These are phyloP conservation scores for Akanthomyces lecanii DNA, from an alignment of 2,329 filamentous ascomycete species.

Conservation along the genomic window DNA sequence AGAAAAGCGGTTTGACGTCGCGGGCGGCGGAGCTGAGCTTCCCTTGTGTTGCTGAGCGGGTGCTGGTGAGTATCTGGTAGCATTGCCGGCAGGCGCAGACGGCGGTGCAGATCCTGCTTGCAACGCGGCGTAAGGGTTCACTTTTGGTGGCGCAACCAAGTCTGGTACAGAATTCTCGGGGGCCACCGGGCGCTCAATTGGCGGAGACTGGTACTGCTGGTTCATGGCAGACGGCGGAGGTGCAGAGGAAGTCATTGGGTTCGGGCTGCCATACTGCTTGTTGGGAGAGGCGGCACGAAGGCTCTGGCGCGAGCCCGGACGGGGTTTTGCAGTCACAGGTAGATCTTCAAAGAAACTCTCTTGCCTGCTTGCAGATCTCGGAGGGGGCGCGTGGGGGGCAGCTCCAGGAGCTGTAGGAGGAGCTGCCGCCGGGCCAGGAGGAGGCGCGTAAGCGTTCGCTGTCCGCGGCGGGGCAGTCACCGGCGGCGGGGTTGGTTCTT, in stretches of 20 bases:
- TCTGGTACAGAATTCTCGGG: conserved; percentile 32
- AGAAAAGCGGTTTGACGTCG: conserved; percentile 49
- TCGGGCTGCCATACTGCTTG: conserved; percentile 24
- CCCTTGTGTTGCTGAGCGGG: conserved; percentile 38
- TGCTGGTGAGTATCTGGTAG: conserved; percentile 60
- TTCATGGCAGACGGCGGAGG: neutral
- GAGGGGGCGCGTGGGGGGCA: conserved; percentile 32
- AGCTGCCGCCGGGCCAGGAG: conserved; percentile 24
- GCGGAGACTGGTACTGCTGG: conserved; percentile 7
- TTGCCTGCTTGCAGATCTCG: conserved; percentile 45
- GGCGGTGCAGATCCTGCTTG: conserved; percentile 32
- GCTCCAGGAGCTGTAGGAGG: conserved; percentile 22
- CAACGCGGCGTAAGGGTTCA: conserved; percentile 50
- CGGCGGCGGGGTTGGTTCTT: conserved; percentile 38
- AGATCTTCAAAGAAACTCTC: conserved; percentile 75
- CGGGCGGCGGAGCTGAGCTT: conserved; percentile 37
- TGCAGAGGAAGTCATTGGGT: neutral
- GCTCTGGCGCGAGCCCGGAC: conserved; percentile 55
- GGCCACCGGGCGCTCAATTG: conserved; percentile 27
- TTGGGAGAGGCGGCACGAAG: conserved; percentile 40
- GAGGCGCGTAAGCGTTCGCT: conserved; percentile 58
- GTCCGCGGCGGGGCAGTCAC: conserved; percentile 46
- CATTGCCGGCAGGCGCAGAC: conserved; percentile 32
- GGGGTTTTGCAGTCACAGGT: conserved; percentile 58
- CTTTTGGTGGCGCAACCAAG: conserved; percentile 51